These are phyloP conservation scores for Henckelia pumila DNA, from an alignment of 257 asterid genomes.

Conservation along the genomic window DNA sequence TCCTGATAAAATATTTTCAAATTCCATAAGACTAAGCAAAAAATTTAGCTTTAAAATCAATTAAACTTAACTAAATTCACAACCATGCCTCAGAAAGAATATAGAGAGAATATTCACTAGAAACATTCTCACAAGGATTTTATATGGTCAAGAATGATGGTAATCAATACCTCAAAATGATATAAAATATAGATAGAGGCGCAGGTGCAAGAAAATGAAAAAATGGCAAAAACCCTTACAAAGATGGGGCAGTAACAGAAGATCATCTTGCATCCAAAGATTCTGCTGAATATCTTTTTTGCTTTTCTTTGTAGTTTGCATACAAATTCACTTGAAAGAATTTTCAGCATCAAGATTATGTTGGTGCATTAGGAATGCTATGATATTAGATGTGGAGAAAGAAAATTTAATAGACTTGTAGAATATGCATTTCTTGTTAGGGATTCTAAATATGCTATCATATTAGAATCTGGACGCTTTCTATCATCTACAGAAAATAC, in stretches of 20 bases:
- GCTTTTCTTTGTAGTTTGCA: not conserved
- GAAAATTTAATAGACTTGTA: conserved; percentile 23
- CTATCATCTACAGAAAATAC: conserved; percentile 54
- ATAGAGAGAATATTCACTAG: not conserved
- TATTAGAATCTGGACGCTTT: conserved; percentile 37
- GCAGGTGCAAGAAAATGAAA: not conserved
- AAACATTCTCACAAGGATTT: not conserved
- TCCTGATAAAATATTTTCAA: conserved; percentile 4
- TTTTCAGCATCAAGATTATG: not conserved
- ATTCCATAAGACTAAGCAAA: not conserved
- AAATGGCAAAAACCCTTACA: not conserved
- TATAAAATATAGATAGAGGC: not conserved
- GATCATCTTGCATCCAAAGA: not conserved
- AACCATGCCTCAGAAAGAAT: not conserved
- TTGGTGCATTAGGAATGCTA: not conserved
- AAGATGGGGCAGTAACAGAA: not conserved
- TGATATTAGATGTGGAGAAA: conserved; percentile 22
- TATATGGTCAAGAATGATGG: not conserved
- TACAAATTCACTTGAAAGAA: not conserved
- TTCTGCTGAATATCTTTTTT: not conserved
- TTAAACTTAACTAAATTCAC: conserved; percentile 1
- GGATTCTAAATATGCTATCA: conserved; percentile 42
- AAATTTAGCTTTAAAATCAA: not conserved
- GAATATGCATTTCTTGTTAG: conserved; percentile 38
- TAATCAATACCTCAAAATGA: not conserved